Base-by-base conservation (phyloP, 208 protist species). In the Angomonas deanei region DNA sequence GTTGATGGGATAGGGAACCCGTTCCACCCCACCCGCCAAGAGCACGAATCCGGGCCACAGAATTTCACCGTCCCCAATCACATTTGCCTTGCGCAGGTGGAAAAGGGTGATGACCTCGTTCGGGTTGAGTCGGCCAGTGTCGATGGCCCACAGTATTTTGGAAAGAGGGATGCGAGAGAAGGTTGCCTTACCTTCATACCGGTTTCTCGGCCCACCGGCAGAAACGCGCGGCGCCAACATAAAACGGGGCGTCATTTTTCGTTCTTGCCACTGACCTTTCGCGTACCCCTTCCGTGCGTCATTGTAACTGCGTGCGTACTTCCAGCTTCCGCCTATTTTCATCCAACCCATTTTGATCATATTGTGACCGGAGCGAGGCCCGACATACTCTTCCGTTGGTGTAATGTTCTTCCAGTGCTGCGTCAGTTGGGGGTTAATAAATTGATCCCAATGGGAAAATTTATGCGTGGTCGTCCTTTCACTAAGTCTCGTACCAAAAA, bases 261-360 rank as follows among this genome's bases (percentile, higher is more conserved):
- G 82, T 62, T 96, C 87, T 63, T 94, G 91, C 91, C 91, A 96
- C 71, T 91, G 82, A 6, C 86, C 86, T 48, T 85, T 80, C 5
- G 83, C 83, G 62, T 84, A 92, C 13, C 82, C 83, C 3, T 72
- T 72, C 5, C 91, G 86, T 0, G 80, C 70, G 62, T 91, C 84
- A 63, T 96, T 96, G 74, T 91, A 92, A 46, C 76, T 75, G 21
- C 86, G 79, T 6, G 85, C 64, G 64, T 93, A 94, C 72, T 88
- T 91, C 86, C 86, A 94, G 67, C 85, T 93, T 13, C 86, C 84
- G 32, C 91, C 91, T 34, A 94, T 92, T 71, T 93, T 92, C 82
- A 93, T 91, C 91, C 91, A 96, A 23, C 91, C 91, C 80, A 96
- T 87, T 52, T 84, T 88, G 61, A 88, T 91, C 58, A 96, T 74